A percentile compares a stretch with the other conserved stretches of the same genome.
Evolutionary conservation across 2,329 filamentous ascomycete species (phyloP).

Genomic region (Colletotrichum lindemuthianum): DNA sequence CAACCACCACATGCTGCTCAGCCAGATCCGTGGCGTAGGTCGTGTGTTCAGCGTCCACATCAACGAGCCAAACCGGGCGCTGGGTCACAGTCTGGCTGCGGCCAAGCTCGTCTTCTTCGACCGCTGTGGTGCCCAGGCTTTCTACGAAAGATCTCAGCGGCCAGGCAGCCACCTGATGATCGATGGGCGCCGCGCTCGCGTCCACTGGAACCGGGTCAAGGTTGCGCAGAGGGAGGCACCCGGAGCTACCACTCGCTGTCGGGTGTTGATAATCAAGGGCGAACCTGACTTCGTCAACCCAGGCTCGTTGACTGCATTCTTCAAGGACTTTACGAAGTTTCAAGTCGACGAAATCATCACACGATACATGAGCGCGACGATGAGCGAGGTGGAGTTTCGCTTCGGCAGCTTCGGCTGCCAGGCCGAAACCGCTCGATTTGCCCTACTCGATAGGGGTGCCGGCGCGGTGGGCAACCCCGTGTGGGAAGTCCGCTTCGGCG

Average conservation of each 20-base stretch:
- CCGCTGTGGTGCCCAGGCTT: conserved; percentile 48
- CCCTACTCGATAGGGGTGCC: conserved; percentile 21
- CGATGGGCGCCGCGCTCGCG: neutral
- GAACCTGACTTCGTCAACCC: conserved; percentile 55
- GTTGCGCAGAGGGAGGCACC: conserved; percentile 41
- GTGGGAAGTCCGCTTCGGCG: conserved; percentile 37
- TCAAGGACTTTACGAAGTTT: conserved; percentile 55
- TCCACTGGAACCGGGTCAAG: conserved; percentile 56
- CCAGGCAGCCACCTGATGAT: conserved; percentile 48
- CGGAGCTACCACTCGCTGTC: conserved; percentile 46
- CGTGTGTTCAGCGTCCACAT: conserved; percentile 63
- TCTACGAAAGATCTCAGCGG: conserved; percentile 38
- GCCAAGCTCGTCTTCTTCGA: conserved; percentile 63
- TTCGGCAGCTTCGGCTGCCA: conserved; percentile 67
- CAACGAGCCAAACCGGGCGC: conserved; percentile 55
- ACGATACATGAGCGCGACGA: conserved; percentile 41
- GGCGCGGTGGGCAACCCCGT: conserved; percentile 26
- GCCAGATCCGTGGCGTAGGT: conserved; percentile 55
- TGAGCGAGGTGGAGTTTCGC: conserved; percentile 57
- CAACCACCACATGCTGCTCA: conserved; percentile 55
- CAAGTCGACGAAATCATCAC: conserved; percentile 56
- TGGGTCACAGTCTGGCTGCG: conserved; percentile 50
- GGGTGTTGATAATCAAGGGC: conserved; percentile 63
- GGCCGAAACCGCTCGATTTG: conserved; percentile 56
- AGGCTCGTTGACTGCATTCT: conserved; percentile 45